Evolutionary conservation across 176 grass and related monocot species (phyloP).

Genomic region (Musa troglodytarum): DNA sequence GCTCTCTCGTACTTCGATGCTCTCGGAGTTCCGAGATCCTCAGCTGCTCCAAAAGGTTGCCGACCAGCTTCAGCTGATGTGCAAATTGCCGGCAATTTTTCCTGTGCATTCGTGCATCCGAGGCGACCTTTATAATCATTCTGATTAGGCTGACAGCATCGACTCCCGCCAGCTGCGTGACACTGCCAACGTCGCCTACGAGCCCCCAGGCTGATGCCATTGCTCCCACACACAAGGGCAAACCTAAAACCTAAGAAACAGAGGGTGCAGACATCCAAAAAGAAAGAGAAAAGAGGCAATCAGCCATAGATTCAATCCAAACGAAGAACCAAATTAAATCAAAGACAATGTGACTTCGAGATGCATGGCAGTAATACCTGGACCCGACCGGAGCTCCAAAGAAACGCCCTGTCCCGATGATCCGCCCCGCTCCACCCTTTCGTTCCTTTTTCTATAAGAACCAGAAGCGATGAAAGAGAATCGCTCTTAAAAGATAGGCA

Average conservation of each 20-base stretch:
- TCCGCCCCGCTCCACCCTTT: no score
- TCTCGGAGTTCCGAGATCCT: constrained; percentile 15
- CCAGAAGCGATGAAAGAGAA: no score
- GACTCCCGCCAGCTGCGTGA: constrained; percentile 29
- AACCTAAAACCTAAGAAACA: background rate
- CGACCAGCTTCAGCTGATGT: constrained; percentile 17
- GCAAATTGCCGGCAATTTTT: constrained; percentile 19
- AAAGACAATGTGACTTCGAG: no score
- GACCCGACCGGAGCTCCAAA: no score
- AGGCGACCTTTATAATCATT: constrained; percentile 15
- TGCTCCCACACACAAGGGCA: background rate
- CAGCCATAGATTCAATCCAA: background rate
- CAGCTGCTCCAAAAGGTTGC: constrained; percentile 22
- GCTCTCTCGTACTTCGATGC: background rate
- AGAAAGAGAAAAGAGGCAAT: background rate
- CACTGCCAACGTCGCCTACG: background rate
- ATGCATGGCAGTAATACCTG: no score
- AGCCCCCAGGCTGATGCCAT: background rate
- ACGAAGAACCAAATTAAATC: no score
- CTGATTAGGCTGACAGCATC: constrained; percentile 35
- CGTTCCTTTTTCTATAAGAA: no score
- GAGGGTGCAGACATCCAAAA: background rate
- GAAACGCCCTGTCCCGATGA: no score
- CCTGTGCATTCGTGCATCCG: constrained; percentile 16
- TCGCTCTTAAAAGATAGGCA: no score